phyloP scores from a whole-genome alignment of 495 filamentous ascomycete species.

The Aspergillus steynii region DNA sequence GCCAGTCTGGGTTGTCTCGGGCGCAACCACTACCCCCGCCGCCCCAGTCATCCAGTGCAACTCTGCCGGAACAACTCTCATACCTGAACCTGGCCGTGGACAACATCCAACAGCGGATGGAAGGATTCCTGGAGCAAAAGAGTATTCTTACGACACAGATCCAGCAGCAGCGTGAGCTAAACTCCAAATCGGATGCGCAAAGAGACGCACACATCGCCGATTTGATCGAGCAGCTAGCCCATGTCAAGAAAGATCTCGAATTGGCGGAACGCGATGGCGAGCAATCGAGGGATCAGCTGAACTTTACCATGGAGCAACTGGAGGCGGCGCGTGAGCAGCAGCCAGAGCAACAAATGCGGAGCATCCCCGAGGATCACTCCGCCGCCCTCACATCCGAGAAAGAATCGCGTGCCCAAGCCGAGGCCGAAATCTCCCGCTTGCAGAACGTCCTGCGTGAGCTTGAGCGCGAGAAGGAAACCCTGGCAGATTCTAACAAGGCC shows the following conservation, averaged over 20 bases:
- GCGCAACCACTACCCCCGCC: conserved; percentile 48
- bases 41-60: conserved; percentile 44
- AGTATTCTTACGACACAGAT: conserved; percentile 81
- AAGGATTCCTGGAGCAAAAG: conserved; percentile 77
- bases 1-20: conserved; percentile 45
- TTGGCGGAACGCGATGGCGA: conserved; percentile 39
- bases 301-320: conserved; percentile 46
- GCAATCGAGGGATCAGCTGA: conserved; percentile 43
- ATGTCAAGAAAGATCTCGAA: conserved; percentile 41
- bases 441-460: conserved; percentile 16
- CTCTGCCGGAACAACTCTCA: conserved; percentile 52
- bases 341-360: conserved; percentile 30
- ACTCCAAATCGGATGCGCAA: conserved; percentile 62
- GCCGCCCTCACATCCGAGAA: conserved; percentile 51
- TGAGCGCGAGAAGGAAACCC: conserved; percentile 7
- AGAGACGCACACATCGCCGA: conserved; percentile 55
- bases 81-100: conserved; percentile 70
- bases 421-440: conserved; percentile 2
- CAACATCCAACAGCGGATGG: conserved; percentile 59
- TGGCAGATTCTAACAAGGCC: conserved; percentile 4
- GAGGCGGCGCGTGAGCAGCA: conserved; percentile 42
- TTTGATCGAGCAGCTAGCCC: conserved; percentile 49
- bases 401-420: conserved; percentile 39
- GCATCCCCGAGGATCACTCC: conserved; percentile 27
- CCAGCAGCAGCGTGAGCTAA: conserved; percentile 88